Evolutionary conservation across 495 filamentous ascomycete species (phyloP).

Genomic region (Lophiostoma macrostomum): DNA sequence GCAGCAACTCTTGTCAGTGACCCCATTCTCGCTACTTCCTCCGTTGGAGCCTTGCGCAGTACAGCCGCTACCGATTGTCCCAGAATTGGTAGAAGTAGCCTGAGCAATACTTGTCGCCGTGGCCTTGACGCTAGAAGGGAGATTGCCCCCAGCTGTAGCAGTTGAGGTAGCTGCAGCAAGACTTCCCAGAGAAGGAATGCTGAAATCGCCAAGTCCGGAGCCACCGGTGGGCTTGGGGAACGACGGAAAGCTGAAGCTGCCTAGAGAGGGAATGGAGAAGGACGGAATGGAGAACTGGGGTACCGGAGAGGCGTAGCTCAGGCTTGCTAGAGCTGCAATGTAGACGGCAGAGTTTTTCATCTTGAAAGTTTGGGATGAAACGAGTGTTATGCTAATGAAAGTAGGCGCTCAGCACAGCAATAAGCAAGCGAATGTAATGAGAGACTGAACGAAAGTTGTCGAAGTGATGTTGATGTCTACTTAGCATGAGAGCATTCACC

Average conservation of each 20-base stretch:
- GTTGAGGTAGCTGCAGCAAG: not conserved
- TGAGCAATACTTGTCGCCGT: not conserved
- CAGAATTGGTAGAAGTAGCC: not conserved
- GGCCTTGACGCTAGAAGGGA: not conserved
- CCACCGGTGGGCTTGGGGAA: not conserved
- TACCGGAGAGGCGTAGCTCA: conserved; percentile 3
- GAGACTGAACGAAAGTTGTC: not conserved
- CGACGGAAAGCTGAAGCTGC: not conserved
- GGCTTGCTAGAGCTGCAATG: not conserved
- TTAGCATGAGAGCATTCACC: no score
- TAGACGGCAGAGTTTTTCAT: not conserved
- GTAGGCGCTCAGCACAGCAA: conserved; percentile 8
- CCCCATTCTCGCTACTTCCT: conserved; percentile 7
- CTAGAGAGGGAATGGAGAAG: no score
- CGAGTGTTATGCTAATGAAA: no score
- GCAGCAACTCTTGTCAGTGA: conserved; percentile 16
- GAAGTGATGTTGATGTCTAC: not conserved
- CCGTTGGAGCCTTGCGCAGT: conserved; percentile 4
- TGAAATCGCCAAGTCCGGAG: not conserved
- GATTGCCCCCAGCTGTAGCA: not conserved
- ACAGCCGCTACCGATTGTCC: not conserved
- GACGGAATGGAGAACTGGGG: conserved; percentile 1
- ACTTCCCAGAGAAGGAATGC: not conserved
- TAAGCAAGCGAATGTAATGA: not conserved
- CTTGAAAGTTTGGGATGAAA: not conserved